Evolutionary conservation across 139 green algal species (phyloP).

Genomic region (Nannochloris sp.): DNA sequence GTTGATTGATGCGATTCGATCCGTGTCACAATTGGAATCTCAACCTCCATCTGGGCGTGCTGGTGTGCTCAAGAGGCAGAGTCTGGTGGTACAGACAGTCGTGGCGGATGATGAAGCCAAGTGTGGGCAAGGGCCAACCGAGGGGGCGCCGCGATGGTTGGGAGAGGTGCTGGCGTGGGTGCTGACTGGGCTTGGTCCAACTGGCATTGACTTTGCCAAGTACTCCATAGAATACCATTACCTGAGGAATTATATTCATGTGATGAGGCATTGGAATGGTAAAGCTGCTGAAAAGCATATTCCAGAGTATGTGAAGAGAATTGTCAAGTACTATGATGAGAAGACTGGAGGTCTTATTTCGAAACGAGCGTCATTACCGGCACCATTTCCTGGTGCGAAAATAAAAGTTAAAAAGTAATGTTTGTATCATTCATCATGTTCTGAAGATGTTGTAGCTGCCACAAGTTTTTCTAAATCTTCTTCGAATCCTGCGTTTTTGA

Average conservation of each 20-base stretch:
- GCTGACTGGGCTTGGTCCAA: conserved; percentile 68
- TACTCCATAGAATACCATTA: conserved; percentile 97
- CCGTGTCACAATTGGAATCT: conserved; percentile 22
- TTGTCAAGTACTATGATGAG: conserved; percentile 70
- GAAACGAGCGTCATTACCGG: background rate
- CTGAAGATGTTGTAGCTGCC: conserved; percentile 4
- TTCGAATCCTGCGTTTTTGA: conserved; percentile 14
- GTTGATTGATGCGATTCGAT: conserved; percentile 55
- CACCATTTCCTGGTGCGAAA: conserved; percentile 4
- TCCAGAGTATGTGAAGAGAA: conserved; percentile 56
- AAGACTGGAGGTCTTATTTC: conserved; percentile 18
- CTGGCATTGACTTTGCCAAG: conserved; percentile 90
- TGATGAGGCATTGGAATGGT: conserved; percentile 50
- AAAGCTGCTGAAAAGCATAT: conserved; percentile 48
- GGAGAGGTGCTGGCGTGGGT: conserved; percentile 74
- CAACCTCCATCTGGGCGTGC: conserved; percentile 33
- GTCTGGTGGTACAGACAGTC: conserved; percentile 88
- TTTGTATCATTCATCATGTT: background rate
- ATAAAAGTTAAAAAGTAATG: too few relatives aligned
- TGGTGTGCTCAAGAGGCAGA: conserved; percentile 38
- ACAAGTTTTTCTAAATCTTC: conserved; percentile 38
- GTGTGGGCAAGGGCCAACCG: conserved; percentile 55
- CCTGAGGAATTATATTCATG: conserved; percentile 79
- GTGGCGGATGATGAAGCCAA: conserved; percentile 87
- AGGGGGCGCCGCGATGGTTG: conserved; percentile 70